Base-by-base conservation (phyloP, 106 monocot species). In the Posidonia australis region DNA sequence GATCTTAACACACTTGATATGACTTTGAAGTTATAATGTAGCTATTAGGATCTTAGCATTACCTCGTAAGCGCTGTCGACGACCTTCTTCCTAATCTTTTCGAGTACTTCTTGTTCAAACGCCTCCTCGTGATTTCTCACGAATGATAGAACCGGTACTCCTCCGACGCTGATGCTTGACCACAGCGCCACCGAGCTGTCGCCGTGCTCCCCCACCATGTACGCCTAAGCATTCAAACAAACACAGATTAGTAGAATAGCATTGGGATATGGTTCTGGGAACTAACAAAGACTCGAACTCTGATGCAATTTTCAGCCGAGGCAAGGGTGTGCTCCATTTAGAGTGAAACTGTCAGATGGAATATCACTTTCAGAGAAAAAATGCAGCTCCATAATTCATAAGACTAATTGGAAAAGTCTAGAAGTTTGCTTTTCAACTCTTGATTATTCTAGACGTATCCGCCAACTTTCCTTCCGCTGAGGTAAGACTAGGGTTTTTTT, bases 121-220 rank as follows among this genome's bases (percentile, higher is more conserved):
- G 43, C 67, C 52, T 51, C 66, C 20, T 49, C 10, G 11, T 32
- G 17, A n/a, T 62, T 31, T 51, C 31, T 29, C 52, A 24, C 49
- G 52, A 52, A 66, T 14, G 66, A 66, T 42, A 88, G 66, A 5
- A 88, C 70, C 4, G 92, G 83, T 13, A 88, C 83, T 0, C 92
- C 92, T 6, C 78, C 92, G 0, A 93, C 70, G 62, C 80, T 88
- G 29, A 93, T 88, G 76, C 85, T 85, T 41, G 92, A 88, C 92
- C 92, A 93, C 43, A 93, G 78, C 12, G 92, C 92, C 48, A 93
- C 92, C 13, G 92, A 93, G 73, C 83, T 93, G 80, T 93, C 92
- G 3, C 92, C 92, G 56, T 93, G 92, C 74, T 93, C 92, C 0
- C 88, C 92, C 6, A 93, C 85, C 88, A 93, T 93, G 70, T 93